Percentiles rank a stretch among this genome's conserved stretches.
Evolutionary conservation across 345 rosid species (phyloP).

Genomic region (Nasturtium officinale): DNA sequence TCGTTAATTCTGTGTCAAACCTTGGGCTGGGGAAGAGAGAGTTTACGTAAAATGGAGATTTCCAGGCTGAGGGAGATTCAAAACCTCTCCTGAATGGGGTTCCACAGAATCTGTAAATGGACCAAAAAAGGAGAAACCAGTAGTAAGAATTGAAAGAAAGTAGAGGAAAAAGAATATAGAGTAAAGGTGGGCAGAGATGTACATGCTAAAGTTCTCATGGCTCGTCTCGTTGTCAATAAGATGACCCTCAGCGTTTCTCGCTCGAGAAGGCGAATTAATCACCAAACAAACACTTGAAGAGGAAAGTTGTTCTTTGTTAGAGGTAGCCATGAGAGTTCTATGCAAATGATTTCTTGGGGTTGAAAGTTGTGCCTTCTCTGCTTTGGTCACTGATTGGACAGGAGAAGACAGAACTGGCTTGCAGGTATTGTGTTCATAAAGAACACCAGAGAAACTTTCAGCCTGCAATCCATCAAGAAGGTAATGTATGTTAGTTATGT

Average conservation of each 20-base stretch:
- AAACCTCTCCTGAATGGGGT: slow-evolving; percentile 85
- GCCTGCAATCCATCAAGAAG: slow-evolving; percentile 44
- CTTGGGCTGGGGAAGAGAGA: slow-evolving; percentile 81
- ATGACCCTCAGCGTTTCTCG: slow-evolving; percentile 53
- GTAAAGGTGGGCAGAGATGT: slow-evolving; percentile 33
- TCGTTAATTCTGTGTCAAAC: slow-evolving; percentile 78
- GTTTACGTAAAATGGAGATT: slow-evolving; percentile 91
- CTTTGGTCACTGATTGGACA: slow-evolving; percentile 51
- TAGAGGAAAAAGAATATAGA: not conserved
- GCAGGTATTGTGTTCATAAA: slow-evolving; percentile 57
- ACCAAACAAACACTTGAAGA: slow-evolving; percentile 53
- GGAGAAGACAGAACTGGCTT: slow-evolving; percentile 62
- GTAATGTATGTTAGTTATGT: not conserved
- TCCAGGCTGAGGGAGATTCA: slow-evolving; percentile 99
- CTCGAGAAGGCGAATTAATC: slow-evolving; percentile 56
- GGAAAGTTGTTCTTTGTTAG: slow-evolving; percentile 52
- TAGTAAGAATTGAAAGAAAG: slow-evolving; percentile 9
- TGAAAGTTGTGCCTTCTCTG: slow-evolving; percentile 46
- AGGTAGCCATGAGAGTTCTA: slow-evolving; percentile 48
- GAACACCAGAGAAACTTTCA: slow-evolving; percentile 56
- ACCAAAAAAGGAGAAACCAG: not conserved
- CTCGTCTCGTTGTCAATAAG: slow-evolving; percentile 50
- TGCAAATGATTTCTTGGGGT: slow-evolving; percentile 59
- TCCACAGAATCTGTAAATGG: slow-evolving; percentile 68
- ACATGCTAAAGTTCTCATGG: slow-evolving; percentile 76